Conservation (phyloP, 2,329 filamentous ascomycete species). For the Aspergillus sp. region DNA sequence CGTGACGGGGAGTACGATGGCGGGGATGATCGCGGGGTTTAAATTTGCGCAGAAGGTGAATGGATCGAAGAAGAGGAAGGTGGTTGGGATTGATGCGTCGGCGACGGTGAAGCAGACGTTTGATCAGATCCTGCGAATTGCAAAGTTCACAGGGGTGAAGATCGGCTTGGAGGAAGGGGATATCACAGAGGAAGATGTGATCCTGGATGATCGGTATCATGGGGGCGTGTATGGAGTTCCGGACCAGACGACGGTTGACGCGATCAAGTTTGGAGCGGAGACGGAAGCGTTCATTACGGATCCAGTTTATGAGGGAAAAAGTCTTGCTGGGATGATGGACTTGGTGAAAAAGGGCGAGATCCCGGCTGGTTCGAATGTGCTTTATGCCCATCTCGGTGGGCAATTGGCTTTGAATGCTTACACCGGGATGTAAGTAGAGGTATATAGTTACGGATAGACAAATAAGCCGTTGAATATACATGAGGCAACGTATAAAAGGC, state of each 20-base stretch:
- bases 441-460: background rate
- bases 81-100: constrained; percentile 68
- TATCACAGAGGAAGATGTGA: constrained; percentile 50
- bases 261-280: constrained; percentile 8
- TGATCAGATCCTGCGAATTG: constrained; percentile 66
- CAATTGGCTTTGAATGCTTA: constrained; percentile 12
- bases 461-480: background rate
- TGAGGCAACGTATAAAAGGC: background rate
- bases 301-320: constrained; percentile 11
- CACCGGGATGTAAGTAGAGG: constrained; percentile 1
- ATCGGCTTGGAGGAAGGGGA: constrained; percentile 62
- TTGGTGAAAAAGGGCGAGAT: constrained; percentile 6
- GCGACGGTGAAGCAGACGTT: constrained; percentile 61
- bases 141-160: constrained; percentile 60
- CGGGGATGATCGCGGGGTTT: constrained; percentile 71
- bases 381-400: constrained; percentile 9
- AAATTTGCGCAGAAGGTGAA: constrained; percentile 56
- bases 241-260: constrained; percentile 6
- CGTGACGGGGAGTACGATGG: constrained; percentile 70
- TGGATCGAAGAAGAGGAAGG: constrained; percentile 42
- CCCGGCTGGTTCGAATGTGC: constrained; percentile 2
- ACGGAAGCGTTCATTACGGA: constrained; percentile 12
- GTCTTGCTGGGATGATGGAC: constrained; percentile 8
- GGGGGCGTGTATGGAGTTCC: constrained; percentile 9
- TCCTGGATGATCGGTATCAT: constrained; percentile 7